phyloP scores from a whole-genome alignment of 257 asterid species.

The Rehmannia glutinosa region DNA sequence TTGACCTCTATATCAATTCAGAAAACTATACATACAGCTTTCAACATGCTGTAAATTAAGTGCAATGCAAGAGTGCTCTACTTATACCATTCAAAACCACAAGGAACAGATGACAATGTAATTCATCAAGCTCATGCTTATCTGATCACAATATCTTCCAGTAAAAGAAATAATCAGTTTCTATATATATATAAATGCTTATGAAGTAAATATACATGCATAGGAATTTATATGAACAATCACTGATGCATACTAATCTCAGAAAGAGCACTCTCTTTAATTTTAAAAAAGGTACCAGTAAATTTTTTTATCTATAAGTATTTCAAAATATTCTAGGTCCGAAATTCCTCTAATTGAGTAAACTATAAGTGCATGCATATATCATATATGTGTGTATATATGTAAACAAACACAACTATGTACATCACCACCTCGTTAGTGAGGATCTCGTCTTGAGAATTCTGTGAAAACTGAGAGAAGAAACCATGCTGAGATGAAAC shows the following conservation, averaged over 20 bases:
- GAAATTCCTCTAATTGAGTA: not conserved
- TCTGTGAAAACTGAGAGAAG: slow-evolving; percentile 86
- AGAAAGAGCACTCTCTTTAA: no score
- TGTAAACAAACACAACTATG: not conserved
- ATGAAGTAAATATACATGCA: not conserved
- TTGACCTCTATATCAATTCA: not conserved
- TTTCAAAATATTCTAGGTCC: slow-evolving; percentile 8
- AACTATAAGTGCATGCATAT: not conserved
- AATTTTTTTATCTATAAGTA: not conserved
- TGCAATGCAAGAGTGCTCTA: not conserved
- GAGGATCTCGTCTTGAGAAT: slow-evolving; percentile 65
- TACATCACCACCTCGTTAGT: slow-evolving; percentile 51
- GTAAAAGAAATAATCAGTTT: not conserved
- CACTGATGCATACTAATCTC: not conserved
- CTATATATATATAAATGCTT: not conserved
- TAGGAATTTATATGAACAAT: not conserved
- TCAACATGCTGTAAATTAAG: not conserved
- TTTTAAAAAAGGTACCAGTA: no score
- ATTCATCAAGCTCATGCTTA: not conserved
- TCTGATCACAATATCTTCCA: not conserved
- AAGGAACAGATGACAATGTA: slow-evolving; percentile 2
- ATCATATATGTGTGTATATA: not conserved
- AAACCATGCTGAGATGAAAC: slow-evolving; percentile 76
- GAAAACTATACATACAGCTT: not conserved
- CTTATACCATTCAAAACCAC: slow-evolving; percentile 2